phyloP scores from a whole-genome alignment of 2,329 filamentous ascomycete genomes.

The Dryadomyces quercus-mongolicae region DNA sequence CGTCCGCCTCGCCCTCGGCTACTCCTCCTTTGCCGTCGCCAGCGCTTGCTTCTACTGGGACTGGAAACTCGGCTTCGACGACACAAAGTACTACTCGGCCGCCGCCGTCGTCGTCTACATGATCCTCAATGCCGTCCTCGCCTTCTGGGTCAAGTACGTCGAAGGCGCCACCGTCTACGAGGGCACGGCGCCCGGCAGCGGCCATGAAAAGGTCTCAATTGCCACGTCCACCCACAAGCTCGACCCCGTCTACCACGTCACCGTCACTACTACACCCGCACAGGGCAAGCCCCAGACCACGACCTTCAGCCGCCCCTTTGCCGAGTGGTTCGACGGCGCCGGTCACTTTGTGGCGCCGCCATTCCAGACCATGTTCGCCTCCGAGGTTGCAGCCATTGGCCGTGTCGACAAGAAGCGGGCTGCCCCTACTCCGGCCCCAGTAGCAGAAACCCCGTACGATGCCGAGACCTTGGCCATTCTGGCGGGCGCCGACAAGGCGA shows the following conservation, averaged over 20 bases:
- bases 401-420: conserved; percentile 50
- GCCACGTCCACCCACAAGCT: conserved; percentile 65
- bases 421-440: conserved; percentile 20
- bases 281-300: conserved; percentile 19
- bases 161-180: conserved; percentile 77
- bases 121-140: conserved; percentile 63
- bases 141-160: conserved; percentile 72
- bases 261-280: conserved; percentile 27
- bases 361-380: conserved; percentile 67
- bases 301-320: conserved; percentile 53
- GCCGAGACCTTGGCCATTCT: conserved; percentile 36
- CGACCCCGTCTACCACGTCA: conserved; percentile 67
- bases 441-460: conserved; percentile 23
- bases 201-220: conserved; percentile 53
- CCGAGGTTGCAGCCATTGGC: conserved; percentile 53
- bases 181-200: conserved; percentile 52
- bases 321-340: conserved; percentile 61
- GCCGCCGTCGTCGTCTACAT: conserved; percentile 72
- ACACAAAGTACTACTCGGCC: conserved; percentile 69
- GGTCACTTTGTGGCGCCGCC: conserved; percentile 63
- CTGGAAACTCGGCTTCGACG: conserved; percentile 81
- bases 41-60: conserved; percentile 82
- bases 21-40: conserved; percentile 66
- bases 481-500: conserved; percentile 24
- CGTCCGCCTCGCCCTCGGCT: conserved; percentile 73